Conservation (phyloP, 495 filamentous ascomycete genomes). For the Aspergillus carlsbadensis region DNA sequence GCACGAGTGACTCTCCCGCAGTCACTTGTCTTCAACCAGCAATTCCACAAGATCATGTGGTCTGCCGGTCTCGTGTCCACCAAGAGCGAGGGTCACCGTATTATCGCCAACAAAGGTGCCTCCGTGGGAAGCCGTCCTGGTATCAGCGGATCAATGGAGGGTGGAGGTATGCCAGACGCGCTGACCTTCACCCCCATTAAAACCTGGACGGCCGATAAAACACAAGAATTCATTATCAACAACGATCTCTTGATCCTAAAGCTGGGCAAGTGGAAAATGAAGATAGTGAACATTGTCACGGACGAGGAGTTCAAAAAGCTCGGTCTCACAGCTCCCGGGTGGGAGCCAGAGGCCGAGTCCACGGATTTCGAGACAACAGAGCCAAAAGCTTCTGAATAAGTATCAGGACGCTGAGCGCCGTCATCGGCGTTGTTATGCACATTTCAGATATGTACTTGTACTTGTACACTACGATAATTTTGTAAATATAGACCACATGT, state of each 20-base stretch:
- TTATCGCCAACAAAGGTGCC: slow-evolving; percentile 56
- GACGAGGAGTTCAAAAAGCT: slow-evolving; percentile 62
- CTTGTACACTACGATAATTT: slow-evolving; percentile 1
- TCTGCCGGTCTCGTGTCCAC: slow-evolving; percentile 67
- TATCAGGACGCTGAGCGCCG: background rate
- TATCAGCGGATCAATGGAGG: background rate
- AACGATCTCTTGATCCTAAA: slow-evolving; percentile 66
- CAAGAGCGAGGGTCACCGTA: slow-evolving; percentile 62
- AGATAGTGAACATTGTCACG: slow-evolving; percentile 66
- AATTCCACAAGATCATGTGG: slow-evolving; percentile 63
- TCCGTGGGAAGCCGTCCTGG: slow-evolving; percentile 65
- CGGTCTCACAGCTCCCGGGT: slow-evolving; percentile 45
- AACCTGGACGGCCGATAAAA: slow-evolving; percentile 56
- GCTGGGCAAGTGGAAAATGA: slow-evolving; percentile 77
- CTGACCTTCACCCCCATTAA: slow-evolving; percentile 64
- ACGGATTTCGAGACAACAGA: slow-evolving; percentile 4
- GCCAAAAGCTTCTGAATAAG: slow-evolving; percentile 9
- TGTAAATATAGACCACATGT: slow-evolving; percentile 15
- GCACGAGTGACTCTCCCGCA: slow-evolving; percentile 62
- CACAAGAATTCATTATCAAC: slow-evolving; percentile 61
- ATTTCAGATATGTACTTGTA: slow-evolving; percentile 12
- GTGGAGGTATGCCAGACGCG: slow-evolving; percentile 52
- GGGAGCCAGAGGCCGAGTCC: slow-evolving; percentile 25
- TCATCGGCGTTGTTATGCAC: background rate
- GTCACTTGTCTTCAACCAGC: slow-evolving; percentile 60